phyloP scores from a whole-genome alignment of 192 early-diverging fungal species.

The Backusella sp. region DNA sequence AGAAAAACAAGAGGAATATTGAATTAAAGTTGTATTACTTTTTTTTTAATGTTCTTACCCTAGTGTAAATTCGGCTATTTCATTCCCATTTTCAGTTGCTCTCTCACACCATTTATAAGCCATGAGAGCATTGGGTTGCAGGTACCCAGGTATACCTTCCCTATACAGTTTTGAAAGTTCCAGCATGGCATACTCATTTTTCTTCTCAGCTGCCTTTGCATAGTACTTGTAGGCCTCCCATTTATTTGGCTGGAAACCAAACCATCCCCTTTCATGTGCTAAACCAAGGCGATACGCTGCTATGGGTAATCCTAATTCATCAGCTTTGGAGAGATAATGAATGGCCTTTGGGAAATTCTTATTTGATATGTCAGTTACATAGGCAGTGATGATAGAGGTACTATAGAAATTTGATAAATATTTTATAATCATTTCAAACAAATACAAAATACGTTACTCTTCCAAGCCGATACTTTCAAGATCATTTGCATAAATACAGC shows the following conservation, averaged over 20 bases:
- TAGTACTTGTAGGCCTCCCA: conserved; percentile 75
- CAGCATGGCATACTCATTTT: conserved; percentile 81
- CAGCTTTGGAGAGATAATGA: conserved; percentile 70
- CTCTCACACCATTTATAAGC: conserved; percentile 79
- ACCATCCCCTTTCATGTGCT: conserved; percentile 76
- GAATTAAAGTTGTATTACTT: background rate
- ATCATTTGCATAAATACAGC: conserved; percentile 72
- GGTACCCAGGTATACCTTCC: conserved; percentile 47
- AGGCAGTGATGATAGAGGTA: background rate
- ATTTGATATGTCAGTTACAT: conserved; percentile 36
- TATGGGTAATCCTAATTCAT: conserved; percentile 64
- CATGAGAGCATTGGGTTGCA: conserved; percentile 25
- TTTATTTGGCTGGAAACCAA: conserved; percentile 63
- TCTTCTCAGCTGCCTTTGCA: conserved; percentile 74
- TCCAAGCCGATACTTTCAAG: conserved; percentile 54
- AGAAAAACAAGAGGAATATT: background rate
- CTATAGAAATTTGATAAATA: background rate
- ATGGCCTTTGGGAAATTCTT: conserved; percentile 63
- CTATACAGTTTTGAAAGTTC: conserved; percentile 85
- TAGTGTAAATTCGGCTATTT: conserved; percentile 84
- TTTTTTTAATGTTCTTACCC: conserved; percentile 51
- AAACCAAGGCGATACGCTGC: conserved; percentile 78
- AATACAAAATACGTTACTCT: background rate
- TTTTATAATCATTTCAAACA: background rate
- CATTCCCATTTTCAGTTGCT: conserved; percentile 75